A percentile compares a stretch with the other conserved stretches of the same genome.
phyloP scores from a whole-genome alignment of 768 basidiomycete species.

The Tephrocybe sp. region DNA sequence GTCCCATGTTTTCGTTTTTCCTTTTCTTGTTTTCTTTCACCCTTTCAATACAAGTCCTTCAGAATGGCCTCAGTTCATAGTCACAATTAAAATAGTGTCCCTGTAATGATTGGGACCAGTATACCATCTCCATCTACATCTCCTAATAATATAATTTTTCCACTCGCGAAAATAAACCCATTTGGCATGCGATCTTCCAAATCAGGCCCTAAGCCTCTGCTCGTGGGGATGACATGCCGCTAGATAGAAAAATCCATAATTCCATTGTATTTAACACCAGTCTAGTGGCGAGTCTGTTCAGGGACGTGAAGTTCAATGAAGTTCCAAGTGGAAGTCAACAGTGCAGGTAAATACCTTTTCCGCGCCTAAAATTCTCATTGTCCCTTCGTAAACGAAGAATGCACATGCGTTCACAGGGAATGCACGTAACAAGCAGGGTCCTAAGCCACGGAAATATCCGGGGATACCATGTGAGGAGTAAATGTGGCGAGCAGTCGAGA shows the following conservation, averaged over 20 bases:
- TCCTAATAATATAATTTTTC: too few species aligned
- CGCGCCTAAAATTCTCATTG: conserved; percentile 64
- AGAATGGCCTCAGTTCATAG: not conserved
- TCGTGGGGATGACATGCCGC: too few species aligned
- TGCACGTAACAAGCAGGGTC: conserved; percentile 67
- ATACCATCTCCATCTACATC: too few species aligned
- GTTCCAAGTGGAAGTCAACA: conserved; percentile 3
- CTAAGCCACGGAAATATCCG: conserved; percentile 68
- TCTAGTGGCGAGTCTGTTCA: conserved; percentile 43
- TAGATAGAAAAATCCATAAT: too few species aligned
- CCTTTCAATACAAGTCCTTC: not conserved
- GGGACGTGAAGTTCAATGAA: conserved; percentile 8
- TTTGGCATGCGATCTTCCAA: conserved; percentile 7
- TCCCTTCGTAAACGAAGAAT: conserved; percentile 75
- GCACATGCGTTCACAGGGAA: conserved; percentile 82
- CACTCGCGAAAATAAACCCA: too few species aligned
- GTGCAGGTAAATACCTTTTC: conserved; percentile 51
- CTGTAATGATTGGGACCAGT: conserved; percentile 12
- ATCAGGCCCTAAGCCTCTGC: not conserved
- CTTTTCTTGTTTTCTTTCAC: conserved; percentile 1
- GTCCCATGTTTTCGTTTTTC: not conserved
- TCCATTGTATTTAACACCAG: not conserved
- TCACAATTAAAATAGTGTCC: conserved; percentile 2
- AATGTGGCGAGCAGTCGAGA: conserved; percentile 51
- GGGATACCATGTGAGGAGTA: conserved; percentile 48